Percentiles rank a stretch among this genome's conserved stretches.
Conservation (phyloP, 1,284 basidiomycete genomes). For the Ceratobasidium sp. region DNA sequence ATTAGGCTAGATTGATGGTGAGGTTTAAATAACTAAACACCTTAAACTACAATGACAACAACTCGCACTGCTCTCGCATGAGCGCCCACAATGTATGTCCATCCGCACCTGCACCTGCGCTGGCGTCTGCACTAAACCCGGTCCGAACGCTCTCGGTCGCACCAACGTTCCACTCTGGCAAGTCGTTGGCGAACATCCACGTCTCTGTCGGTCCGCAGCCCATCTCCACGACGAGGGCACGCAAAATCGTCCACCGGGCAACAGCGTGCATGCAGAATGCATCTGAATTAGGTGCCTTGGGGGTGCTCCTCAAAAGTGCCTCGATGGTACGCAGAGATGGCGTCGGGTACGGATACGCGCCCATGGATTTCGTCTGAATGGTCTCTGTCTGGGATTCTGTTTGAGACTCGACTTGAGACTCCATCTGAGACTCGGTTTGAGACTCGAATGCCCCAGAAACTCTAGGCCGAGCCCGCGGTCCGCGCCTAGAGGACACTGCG, state of each 20-base stretch:
- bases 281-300: background rate
- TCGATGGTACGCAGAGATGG: background rate
- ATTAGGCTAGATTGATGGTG: background rate
- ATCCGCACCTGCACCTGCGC: constrained; percentile 8
- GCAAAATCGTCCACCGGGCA: background rate
- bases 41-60: constrained; percentile 1
- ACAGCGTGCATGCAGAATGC: constrained; percentile 5
- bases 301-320: constrained; percentile 2
- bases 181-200: constrained; percentile 5
- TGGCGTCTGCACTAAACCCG: constrained; percentile 15
- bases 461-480: constrained; percentile 22
- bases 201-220: background rate
- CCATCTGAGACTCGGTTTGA: background rate
- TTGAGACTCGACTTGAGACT: background rate
- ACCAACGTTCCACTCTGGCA: background rate
- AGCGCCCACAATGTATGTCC: background rate
- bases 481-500: background rate
- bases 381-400: background rate
- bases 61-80: background rate
- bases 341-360: constrained; percentile 2
- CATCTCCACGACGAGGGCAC: background rate
- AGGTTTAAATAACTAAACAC: constrained; percentile 12
- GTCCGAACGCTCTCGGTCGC: background rate
- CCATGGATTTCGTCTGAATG: background rate
- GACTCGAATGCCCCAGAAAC: background rate